These are phyloP conservation scores for Ustilago crameri DNA, from an alignment of 1,284 basidiomycete species.

Conservation along the genomic window DNA sequence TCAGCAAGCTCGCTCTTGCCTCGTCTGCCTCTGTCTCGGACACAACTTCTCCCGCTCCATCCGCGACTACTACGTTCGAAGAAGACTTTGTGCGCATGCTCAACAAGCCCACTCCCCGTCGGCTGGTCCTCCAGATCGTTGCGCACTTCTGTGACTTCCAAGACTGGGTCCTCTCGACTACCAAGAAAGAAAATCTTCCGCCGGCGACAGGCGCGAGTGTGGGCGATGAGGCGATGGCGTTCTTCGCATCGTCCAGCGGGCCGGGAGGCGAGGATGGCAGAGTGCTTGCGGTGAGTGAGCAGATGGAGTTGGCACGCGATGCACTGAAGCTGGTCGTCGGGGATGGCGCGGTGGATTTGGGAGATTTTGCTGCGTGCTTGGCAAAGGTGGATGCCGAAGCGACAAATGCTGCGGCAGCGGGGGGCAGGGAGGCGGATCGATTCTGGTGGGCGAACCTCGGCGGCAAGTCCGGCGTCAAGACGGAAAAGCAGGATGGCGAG, in stretches of 20 bases:
- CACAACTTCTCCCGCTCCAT: too few relatives aligned
- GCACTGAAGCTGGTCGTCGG: conserved; percentile 18
- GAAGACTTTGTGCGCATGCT: conserved; percentile 33
- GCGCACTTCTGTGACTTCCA: conserved; percentile 42
- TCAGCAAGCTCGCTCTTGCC: conserved; percentile 28
- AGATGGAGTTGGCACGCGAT: conserved; percentile 43
- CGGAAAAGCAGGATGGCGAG: conserved; percentile 8
- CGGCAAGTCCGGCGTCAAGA: conserved; percentile 5
- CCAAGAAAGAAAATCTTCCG: conserved; percentile 33
- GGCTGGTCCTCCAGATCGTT: conserved; percentile 25
- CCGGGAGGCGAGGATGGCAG: conserved; percentile 7
- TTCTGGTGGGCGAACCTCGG: conserved; percentile 39
- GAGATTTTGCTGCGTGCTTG: conserved; percentile 28
- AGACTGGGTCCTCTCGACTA: conserved; percentile 37
- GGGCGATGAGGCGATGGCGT: conserved; percentile 13
- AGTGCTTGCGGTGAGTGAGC: conserved; percentile 42
- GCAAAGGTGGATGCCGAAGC: conserved; percentile 19
- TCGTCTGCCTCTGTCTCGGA: conserved; percentile 1
- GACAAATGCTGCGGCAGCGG: conserved; percentile 2
- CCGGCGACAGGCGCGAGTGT: conserved; percentile 7
- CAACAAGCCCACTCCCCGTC: conserved; percentile 36
- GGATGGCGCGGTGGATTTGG: conserved; percentile 23
- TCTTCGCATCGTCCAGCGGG: conserved; percentile 13
- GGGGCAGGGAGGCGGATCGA: conserved; percentile 12
- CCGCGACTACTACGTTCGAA: conserved; percentile 5